Conservation (phyloP, 371 early-diverging fungal species). For the Mortierella sp. region DNA sequence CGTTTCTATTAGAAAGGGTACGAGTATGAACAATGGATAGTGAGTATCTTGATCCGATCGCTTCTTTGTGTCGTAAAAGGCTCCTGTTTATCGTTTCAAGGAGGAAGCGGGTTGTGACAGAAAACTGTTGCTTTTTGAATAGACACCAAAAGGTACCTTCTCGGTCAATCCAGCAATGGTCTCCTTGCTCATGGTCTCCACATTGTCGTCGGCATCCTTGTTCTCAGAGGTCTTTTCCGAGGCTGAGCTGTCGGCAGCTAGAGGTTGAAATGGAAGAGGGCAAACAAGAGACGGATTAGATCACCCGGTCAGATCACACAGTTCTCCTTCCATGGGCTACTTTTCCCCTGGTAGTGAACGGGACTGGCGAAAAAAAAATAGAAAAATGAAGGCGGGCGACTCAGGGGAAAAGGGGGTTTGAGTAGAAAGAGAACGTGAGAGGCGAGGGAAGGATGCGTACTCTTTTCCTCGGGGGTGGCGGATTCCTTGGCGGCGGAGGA, state of each 20-base stretch:
- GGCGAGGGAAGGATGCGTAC: conserved; percentile 9
- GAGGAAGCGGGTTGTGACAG: not conserved
- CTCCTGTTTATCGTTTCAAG: not conserved
- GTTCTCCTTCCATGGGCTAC: not conserved
- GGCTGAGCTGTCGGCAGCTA: conserved; percentile 32
- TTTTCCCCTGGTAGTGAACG: not conserved
- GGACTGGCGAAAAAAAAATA: not conserved
- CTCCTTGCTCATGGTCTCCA: conserved; percentile 68
- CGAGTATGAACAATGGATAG: not conserved
- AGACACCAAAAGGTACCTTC: conserved; percentile 55
- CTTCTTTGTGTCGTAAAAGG: not conserved
- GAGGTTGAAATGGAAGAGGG: not conserved
- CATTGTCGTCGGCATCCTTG: conserved; percentile 55
- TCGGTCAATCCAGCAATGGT: conserved; percentile 70
- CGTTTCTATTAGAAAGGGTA: conserved; percentile 62
- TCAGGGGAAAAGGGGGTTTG: conserved; percentile 1
- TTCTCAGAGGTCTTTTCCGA: conserved; percentile 32
- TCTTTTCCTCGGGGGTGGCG: conserved; percentile 23
- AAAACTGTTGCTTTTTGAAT: not conserved
- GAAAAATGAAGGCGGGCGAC: not conserved
- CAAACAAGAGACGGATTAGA: not conserved
- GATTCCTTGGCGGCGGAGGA: conserved; percentile 36
- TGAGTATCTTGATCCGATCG: not conserved
- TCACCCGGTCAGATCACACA: not conserved
- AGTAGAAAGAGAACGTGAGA: not conserved